phyloP scores from a whole-genome alignment of 805 yeast species.

The Wickerhamomyces bisporus region DNA sequence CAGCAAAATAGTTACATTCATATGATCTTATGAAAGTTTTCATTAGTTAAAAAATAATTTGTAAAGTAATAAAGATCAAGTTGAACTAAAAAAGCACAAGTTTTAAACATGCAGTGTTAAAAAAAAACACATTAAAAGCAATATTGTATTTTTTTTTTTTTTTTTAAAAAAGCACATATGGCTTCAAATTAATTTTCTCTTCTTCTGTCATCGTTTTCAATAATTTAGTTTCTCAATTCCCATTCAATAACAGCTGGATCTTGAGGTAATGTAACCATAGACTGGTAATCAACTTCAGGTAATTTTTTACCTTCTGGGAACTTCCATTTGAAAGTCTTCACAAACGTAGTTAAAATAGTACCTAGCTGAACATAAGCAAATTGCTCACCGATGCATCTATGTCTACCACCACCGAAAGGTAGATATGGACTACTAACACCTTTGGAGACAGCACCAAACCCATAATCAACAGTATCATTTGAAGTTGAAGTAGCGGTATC shows the following conservation, averaged over 20 bases:
- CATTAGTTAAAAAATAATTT: not conserved
- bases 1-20: too few species aligned
- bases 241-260: constrained; percentile 69
- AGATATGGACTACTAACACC: constrained; percentile 95
- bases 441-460: constrained; percentile 94
- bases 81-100: too few species aligned
- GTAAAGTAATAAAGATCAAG: not conserved
- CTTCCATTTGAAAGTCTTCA: constrained; percentile 75
- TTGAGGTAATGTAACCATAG: constrained; percentile 90
- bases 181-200: too few species aligned
- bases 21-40: too few species aligned
- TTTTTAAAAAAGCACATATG: too few species aligned
- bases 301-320: constrained; percentile 48
- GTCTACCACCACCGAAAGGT: constrained; percentile 99
- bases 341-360: constrained; percentile 66
- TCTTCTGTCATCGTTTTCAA: not conserved
- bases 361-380: constrained; percentile 94
- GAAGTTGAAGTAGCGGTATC: constrained; percentile 16
- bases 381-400: constrained; percentile 98
- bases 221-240: constrained; percentile 51
- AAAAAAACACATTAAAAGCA: too few species aligned
- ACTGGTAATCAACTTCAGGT: constrained; percentile 72
- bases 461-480: constrained; percentile 74
- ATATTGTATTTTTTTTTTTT: too few species aligned
- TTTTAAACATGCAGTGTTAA: too few species aligned